Evolutionary conservation across 1,284 basidiomycete genomes (phyloP).

Genomic region (Apiotrichum akiyoshidainum): DNA sequence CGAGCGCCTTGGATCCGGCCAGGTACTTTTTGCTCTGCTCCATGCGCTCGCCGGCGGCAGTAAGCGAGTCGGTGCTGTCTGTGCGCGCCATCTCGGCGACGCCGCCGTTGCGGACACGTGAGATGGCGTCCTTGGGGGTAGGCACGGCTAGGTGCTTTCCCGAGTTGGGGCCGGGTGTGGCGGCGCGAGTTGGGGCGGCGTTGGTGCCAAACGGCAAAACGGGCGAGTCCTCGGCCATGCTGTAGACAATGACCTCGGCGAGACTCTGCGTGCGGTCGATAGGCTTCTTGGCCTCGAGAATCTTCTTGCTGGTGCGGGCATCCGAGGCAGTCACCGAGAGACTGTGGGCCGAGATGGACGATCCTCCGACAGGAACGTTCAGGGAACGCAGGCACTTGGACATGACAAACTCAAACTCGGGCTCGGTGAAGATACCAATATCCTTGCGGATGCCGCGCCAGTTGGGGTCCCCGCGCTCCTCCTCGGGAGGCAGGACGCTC

Average conservation of each 20-base stretch:
- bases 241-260: conserved; percentile 85
- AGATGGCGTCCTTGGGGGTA: conserved; percentile 13
- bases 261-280: conserved; percentile 71
- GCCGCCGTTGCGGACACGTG: conserved; percentile 34
- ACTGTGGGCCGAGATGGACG: conserved; percentile 37
- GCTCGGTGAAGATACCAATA: conserved; percentile 80
- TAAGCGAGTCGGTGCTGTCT: conserved; percentile 42
- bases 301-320: conserved; percentile 60
- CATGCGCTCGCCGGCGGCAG: conserved; percentile 41
- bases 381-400: conserved; percentile 83
- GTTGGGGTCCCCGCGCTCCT: conserved; percentile 62
- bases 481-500: conserved; percentile 50
- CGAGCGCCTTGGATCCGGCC: conserved; percentile 84
- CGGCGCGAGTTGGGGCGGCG: conserved; percentile 47
- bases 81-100: conserved; percentile 50
- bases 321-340: conserved; percentile 53
- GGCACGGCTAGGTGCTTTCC: conserved; percentile 5
- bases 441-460: conserved; percentile 75
- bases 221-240: conserved; percentile 80
- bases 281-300: conserved; percentile 71
- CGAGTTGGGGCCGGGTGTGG: conserved; percentile 52
- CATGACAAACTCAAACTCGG: conserved; percentile 80
- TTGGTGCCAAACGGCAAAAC: conserved; percentile 43
- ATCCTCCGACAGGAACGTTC: conserved; percentile 56
- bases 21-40: conserved; percentile 57